These are phyloP conservation scores for Daphne laureola DNA, from an alignment of 441 rosid genomes.

Conservation along the genomic window DNA sequence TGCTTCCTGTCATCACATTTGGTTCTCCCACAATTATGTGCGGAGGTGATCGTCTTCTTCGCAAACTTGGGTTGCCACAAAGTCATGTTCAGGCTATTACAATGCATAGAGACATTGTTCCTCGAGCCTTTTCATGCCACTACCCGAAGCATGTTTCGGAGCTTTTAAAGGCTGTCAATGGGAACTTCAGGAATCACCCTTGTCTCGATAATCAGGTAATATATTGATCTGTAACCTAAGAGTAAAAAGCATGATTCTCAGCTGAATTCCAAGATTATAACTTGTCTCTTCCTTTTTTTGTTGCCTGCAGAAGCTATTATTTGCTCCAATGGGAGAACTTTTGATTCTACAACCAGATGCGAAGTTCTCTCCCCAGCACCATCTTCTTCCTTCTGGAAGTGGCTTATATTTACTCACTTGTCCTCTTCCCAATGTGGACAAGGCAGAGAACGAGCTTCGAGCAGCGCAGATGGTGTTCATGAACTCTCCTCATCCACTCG, in stretches of 20 bases:
- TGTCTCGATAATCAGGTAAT: slow-evolving; percentile 82
- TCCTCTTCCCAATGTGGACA: slow-evolving; percentile 25
- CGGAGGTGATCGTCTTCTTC: slow-evolving; percentile 80
- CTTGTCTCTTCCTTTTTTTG: background rate
- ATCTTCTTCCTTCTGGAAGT: slow-evolving; percentile 80
- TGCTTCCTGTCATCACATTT: slow-evolving; percentile 83
- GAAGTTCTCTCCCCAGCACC: slow-evolving; percentile 76
- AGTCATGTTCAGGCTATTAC: slow-evolving; percentile 70
- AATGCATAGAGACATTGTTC: slow-evolving; percentile 92
- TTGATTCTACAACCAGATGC: slow-evolving; percentile 90
- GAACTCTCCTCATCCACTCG: slow-evolving; percentile 92
- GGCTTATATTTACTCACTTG: slow-evolving; percentile 60
- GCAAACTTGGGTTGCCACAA: slow-evolving; percentile 66
- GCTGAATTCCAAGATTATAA: background rate
- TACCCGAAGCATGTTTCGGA: slow-evolving; percentile 80
- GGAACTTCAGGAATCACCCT: slow-evolving; percentile 76
- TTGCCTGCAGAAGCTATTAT: slow-evolving; percentile 55
- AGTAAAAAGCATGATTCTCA: background rate
- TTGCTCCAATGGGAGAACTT: slow-evolving; percentile 91
- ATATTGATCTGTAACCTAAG: background rate
- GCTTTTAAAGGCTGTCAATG: slow-evolving; percentile 84
- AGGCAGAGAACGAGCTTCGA: slow-evolving; percentile 50
- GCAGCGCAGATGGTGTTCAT: slow-evolving; percentile 64
- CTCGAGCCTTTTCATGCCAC: slow-evolving; percentile 88
- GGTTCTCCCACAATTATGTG: slow-evolving; percentile 92